These are phyloP conservation scores for Botryotinia calthae DNA, from an alignment of 2,329 filamentous ascomycete genomes.

Conservation along the genomic window DNA sequence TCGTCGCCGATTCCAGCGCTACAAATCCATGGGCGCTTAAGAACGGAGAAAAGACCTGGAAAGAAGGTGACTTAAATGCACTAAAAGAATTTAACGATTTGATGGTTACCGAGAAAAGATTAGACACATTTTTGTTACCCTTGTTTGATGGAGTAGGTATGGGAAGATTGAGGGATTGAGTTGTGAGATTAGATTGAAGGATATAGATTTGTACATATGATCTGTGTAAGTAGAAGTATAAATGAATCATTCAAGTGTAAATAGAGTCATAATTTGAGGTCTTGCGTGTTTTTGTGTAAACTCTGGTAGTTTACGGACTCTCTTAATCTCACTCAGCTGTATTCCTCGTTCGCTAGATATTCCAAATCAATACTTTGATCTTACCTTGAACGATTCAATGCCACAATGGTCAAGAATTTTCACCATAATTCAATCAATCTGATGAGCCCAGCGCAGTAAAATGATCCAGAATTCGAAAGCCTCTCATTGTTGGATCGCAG, in stretches of 20 bases:
- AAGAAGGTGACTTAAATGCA: constrained; percentile 51
- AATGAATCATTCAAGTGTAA: not conserved
- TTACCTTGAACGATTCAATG: not conserved
- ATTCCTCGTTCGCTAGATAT: not conserved
- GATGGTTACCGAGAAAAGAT: constrained; percentile 35
- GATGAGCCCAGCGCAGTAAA: not conserved
- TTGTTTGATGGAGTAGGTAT: constrained; percentile 44
- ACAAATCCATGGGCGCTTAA: constrained; percentile 38
- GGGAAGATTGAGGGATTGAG: constrained; percentile 32
- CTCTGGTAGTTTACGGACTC: not conserved
- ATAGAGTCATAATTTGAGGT: not conserved
- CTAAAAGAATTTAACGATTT: constrained; percentile 47
- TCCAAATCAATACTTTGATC: not conserved
- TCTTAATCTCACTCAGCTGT: not conserved
- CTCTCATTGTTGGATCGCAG: not conserved
- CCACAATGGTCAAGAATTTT: not conserved
- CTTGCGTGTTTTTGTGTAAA: not conserved
- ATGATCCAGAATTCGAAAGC: too few species aligned
- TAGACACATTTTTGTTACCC: constrained; percentile 42
- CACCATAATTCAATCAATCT: not conserved
- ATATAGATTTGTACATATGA: not conserved
- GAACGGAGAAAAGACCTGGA: constrained; percentile 23
- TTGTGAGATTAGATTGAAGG: not conserved
- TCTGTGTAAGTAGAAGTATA: not conserved
- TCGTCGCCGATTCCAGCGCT: constrained; percentile 45